Conservation (phyloP, 2,329 filamentous ascomycete species). For the Phialemoniopsis sp. region DNA sequence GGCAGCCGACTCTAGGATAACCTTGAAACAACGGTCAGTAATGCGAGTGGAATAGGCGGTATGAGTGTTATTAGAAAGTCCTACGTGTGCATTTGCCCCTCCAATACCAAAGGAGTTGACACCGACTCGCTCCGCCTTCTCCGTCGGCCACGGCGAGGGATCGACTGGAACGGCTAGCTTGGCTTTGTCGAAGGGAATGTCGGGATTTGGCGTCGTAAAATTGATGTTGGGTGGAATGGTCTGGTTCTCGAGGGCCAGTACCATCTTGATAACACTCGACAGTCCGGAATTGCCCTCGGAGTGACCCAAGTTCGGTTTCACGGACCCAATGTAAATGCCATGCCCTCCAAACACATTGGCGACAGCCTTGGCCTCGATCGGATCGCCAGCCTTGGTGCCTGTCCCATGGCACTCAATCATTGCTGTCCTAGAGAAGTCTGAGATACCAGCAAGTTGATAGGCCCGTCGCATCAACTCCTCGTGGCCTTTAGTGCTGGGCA, state of each 20-base stretch:
- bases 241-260: too few species aligned
- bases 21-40: slow-evolving; percentile 10
- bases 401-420: slow-evolving; percentile 38
- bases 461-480: slow-evolving; percentile 3
- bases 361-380: slow-evolving; percentile 31
- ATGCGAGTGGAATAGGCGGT: slow-evolving; percentile 12
- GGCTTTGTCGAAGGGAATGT: slow-evolving; percentile 15
- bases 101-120: slow-evolving; percentile 35
- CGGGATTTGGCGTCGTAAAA: slow-evolving; percentile 20
- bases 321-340: slow-evolving; percentile 8
- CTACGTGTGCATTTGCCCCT: slow-evolving; percentile 30
- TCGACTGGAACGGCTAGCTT: slow-evolving; percentile 19
- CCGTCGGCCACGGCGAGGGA: slow-evolving; percentile 16
- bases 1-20: slow-evolving; percentile 5
- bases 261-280: too few species aligned
- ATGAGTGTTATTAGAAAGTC: slow-evolving; percentile 8
- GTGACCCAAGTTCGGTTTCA: slow-evolving; percentile 18
- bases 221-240: too few species aligned
- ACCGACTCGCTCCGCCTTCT: slow-evolving; percentile 17
- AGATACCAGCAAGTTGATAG: slow-evolving; percentile 13
- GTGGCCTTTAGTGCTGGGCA: slow-evolving; percentile 1
- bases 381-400: slow-evolving; percentile 37
- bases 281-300: too few species aligned
- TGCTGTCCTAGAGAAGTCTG: slow-evolving; percentile 13
- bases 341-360: slow-evolving; percentile 18